Conservation (phyloP, 1,284 basidiomycete genomes). For the Marasmius tenuissimus region DNA sequence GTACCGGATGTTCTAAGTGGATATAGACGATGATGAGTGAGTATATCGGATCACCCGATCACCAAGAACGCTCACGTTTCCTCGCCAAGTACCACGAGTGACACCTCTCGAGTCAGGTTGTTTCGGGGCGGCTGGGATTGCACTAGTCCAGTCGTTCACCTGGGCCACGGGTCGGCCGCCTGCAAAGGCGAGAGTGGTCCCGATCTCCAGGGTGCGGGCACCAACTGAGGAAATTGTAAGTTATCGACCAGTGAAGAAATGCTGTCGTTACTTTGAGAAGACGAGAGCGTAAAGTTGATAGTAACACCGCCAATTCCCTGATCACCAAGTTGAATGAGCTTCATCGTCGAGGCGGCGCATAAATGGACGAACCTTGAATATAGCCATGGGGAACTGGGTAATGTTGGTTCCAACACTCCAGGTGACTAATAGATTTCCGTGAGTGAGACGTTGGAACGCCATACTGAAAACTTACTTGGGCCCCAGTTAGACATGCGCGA, state of each 20-base stretch:
- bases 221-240: constrained; percentile 21
- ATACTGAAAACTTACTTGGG: constrained; percentile 18
- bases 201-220: constrained; percentile 32
- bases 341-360: background rate
- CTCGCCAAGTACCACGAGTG: constrained; percentile 24
- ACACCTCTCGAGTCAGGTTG: constrained; percentile 31
- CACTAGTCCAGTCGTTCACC: constrained; percentile 29
- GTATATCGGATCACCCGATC: background rate
- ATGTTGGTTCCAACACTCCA: constrained; percentile 30
- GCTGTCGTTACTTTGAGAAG: constrained; percentile 15
- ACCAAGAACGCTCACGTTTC: constrained; percentile 26
- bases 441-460: background rate
- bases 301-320: constrained; percentile 29
- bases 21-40: background rate
- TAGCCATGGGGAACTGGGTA: constrained; percentile 37
- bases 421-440: constrained; percentile 19
- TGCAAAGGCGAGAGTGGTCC: constrained; percentile 35
- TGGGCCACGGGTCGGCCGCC: constrained; percentile 31
- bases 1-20: constrained; percentile 30
- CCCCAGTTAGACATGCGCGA: constrained; percentile 35
- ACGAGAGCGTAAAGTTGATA: constrained; percentile 26
- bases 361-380: constrained; percentile 28
- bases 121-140: constrained; percentile 25
- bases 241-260: background rate
- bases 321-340: background rate